These are phyloP conservation scores for Vicia sativa DNA, from an alignment of 306 rosid genomes.

Conservation along the genomic window DNA sequence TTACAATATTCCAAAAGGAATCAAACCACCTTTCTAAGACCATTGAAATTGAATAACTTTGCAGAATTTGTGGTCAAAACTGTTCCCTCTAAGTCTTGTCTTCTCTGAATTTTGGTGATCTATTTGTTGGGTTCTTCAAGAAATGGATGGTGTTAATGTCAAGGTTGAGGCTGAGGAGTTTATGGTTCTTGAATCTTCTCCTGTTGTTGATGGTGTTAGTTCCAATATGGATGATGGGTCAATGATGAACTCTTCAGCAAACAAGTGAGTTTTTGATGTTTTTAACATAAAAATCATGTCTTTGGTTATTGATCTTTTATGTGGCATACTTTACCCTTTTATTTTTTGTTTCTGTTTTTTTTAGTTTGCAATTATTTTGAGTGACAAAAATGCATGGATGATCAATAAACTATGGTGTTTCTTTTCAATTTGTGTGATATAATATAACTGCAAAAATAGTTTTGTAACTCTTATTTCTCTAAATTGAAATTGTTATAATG, in stretches of 20 bases:
- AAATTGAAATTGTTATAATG: neutral
- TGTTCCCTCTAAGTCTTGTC: neutral
- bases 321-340: constrained; percentile 16
- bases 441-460: constrained; percentile 1
- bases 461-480: constrained; percentile 2
- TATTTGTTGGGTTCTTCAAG: neutral
- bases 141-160: constrained; percentile 41
- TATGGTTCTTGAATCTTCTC: constrained; percentile 33
- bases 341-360: constrained; percentile 9
- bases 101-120: neutral
- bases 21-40: constrained; percentile 21
- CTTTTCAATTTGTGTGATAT: neutral
- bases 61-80: neutral
- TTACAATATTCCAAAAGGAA: constrained; percentile 20
- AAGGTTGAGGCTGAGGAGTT: constrained; percentile 38
- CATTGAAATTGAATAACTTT: constrained; percentile 1
- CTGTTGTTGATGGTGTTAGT: constrained; percentile 20
- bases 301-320: neutral
- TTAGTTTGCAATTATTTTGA: constrained; percentile 17
- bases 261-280: constrained; percentile 34
- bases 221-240: constrained; percentile 23
- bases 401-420: neutral
- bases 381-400: neutral
- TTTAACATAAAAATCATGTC: constrained; percentile 31
- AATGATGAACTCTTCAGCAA: constrained; percentile 4